phyloP scores from a whole-genome alignment of 768 basidiomycete genomes.

The Auricularia cornea region DNA sequence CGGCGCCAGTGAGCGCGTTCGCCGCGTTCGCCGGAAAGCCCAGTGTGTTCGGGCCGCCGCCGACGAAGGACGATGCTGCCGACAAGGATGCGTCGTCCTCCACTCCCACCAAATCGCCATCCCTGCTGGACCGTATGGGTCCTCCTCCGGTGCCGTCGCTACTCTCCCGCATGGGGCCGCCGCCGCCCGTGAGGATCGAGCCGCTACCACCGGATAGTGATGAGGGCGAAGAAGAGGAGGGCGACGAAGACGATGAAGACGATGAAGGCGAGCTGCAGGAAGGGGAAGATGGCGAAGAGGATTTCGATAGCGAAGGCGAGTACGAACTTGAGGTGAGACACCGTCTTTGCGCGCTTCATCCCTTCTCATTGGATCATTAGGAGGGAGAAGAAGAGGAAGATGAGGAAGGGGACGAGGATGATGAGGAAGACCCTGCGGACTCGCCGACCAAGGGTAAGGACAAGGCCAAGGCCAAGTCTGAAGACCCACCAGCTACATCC shows the following conservation, averaged over 20 bases:
- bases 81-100: conserved; percentile 11
- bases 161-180: not conserved
- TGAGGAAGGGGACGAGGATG: conserved; percentile 19
- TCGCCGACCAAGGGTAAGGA: not conserved
- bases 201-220: conserved; percentile 1
- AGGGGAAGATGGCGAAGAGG: conserved; percentile 23
- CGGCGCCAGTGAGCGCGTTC: not conserved
- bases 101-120: conserved; percentile 22
- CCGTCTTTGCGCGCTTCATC: not conserved
- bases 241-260: conserved; percentile 31
- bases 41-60: not conserved
- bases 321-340: conserved; percentile 27
- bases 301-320: conserved; percentile 19
- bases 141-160: not conserved
- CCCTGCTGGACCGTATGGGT: not conserved
- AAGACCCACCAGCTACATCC: not conserved
- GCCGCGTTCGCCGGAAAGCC: not conserved
- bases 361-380: not conserved
- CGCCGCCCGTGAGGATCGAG: not conserved
- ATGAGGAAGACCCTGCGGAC: conserved; percentile 23
- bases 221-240: conserved; percentile 10
- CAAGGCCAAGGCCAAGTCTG: conserved; percentile 17
- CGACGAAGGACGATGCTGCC: conserved; percentile 14
- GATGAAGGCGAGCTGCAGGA: conserved; percentile 14
- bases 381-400: conserved; percentile 13